Evolutionary conservation across 1,284 basidiomycete genomes (phyloP), one percentile per base, ranked within the genome.

Genomic region (Leccinum angustisporum): DNA sequence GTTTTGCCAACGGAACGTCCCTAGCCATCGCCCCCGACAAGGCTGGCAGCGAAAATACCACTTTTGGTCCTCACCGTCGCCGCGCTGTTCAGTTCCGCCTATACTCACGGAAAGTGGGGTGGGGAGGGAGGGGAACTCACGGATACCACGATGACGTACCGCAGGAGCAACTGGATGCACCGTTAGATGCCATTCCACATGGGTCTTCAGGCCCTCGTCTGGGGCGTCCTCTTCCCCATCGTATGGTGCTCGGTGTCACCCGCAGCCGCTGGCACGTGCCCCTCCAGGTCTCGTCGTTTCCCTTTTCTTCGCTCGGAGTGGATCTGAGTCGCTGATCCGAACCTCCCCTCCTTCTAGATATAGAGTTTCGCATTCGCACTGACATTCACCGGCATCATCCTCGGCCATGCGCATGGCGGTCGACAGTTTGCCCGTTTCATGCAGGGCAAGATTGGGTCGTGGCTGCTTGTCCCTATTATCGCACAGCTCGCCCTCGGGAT

Each of bases 251-350:
- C 36, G 36, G 93, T 9, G 78, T 95, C 36, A 82, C 88, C 9
- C 83, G 88, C 70, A 93, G 85, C 74, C 82, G 85, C 71, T 95
- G 90, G 87, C 93, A 95, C 75, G 92, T 95, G 53, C 93, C 94
- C 4, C 74, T 95, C 2, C 93, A 95, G 78, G 88, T 90, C 62
- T 53, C 77, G 71, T 58, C 9, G 3, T 33, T 46, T 14, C 3
- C 9, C 5, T n/a, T 6, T 53, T 38, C 52, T 38, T 46, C 11
- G 43, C 6, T 38, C 40, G 18, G 4, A 36, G 10, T 8, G 25
- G 38, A 46, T 18, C 43, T 2, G 18, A 25, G 21, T 48, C 46
- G 21, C 21, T 48, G 46, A 48, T 48, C 46, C 13, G 43, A 11
- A 46, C 36, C 14, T 38, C 34, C 48, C 36, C 25, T 25, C 25